phyloP scores from a whole-genome alignment of 257 asterid genomes.

The Paraleonurus japonicus region DNA sequence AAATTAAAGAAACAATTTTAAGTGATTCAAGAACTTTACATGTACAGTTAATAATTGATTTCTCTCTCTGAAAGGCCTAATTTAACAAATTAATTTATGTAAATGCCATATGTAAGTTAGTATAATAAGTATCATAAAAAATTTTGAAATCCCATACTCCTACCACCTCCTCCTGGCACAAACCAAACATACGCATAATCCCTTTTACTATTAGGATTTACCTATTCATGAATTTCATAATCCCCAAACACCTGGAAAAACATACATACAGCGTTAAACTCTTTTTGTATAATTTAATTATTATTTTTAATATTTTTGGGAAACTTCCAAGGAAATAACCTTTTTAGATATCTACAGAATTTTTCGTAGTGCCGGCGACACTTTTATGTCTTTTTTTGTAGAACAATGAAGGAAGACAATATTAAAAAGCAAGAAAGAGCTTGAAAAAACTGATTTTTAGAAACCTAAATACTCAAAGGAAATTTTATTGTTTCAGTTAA shows the following conservation, averaged over 20 bases:
- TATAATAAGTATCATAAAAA: too few relatives aligned
- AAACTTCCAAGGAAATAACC: not conserved
- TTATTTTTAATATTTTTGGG: not conserved
- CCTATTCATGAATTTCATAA: too few relatives aligned
- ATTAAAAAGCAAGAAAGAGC: not conserved
- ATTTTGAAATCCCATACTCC: too few relatives aligned
- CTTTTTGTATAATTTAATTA: not conserved
- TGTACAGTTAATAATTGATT: not conserved
- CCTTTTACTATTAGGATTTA: too few relatives aligned
- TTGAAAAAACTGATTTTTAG: not conserved
- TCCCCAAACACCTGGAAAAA: too few relatives aligned
- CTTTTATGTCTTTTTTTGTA: not conserved
- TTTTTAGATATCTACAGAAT: not conserved
- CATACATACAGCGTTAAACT: too few relatives aligned
- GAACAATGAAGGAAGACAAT: not conserved
- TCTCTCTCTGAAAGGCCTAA: not conserved
- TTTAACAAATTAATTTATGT: not conserved
- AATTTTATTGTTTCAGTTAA: not conserved
- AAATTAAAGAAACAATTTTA: not conserved
- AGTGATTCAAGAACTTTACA: not conserved
- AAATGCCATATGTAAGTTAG: not conserved
- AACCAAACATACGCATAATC: too few relatives aligned
- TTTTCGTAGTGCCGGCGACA: not conserved
- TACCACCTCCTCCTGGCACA: too few relatives aligned
- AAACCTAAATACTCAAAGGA: not conserved